Percentiles rank a stretch among this genome's conserved stretches.
Conservation (phyloP, 371 early-diverging fungal genomes). For the Apophysomyces sp. region DNA sequence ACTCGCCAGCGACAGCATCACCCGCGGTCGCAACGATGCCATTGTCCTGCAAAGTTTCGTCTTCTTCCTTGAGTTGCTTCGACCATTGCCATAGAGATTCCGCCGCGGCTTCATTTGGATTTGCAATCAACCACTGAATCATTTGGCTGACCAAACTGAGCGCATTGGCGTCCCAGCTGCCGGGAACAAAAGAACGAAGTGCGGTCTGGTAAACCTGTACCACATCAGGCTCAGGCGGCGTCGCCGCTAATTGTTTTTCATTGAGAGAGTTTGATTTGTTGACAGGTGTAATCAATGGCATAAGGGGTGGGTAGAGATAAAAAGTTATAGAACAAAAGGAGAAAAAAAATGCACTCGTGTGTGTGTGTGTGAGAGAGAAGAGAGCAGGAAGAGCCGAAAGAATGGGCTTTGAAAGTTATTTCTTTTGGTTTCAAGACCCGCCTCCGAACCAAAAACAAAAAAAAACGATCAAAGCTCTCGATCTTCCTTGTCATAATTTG, state of each 20-base stretch:
- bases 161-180: background rate
- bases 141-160: background rate
- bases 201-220: background rate
- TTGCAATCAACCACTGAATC: background rate
- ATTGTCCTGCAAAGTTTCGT: background rate
- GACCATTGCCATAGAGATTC: conserved; percentile 1
- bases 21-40: background rate
- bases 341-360: too few species aligned
- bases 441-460: background rate
- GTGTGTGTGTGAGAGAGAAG: too few species aligned
- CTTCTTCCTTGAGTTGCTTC: background rate
- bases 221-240: background rate
- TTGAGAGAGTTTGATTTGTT: background rate
- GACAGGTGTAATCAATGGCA: background rate
- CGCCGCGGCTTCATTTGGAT: background rate
- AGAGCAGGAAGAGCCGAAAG: background rate
- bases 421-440: background rate
- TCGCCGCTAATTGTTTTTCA: background rate
- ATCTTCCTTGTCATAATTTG: background rate
- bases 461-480: background rate
- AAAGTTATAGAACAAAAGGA: background rate
- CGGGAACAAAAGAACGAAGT: background rate
- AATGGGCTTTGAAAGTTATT: background rate
- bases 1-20: conserved; percentile 3
- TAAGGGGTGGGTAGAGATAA: background rate